phyloP scores from a whole-genome alignment of 2,329 filamentous ascomycete species.

The Penicillium sumatraense region DNA sequence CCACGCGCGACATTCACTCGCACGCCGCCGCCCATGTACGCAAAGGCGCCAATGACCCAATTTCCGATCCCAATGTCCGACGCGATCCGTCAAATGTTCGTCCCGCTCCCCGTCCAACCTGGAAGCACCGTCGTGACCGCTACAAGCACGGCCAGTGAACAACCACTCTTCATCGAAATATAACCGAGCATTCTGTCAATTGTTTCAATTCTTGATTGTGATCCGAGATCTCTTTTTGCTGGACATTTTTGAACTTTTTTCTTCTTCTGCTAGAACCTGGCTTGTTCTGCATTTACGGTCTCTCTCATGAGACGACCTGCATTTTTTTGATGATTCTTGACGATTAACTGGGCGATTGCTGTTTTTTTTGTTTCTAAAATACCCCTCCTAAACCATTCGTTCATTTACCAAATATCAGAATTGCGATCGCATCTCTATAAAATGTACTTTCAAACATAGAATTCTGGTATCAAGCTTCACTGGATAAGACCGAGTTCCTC shows the following conservation, averaged over 20 bases:
- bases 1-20: conserved; percentile 8
- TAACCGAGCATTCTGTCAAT: too few species aligned
- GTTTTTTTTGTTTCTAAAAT: background rate
- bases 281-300: conserved; percentile 1
- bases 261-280: conserved; percentile 3
- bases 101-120: conserved; percentile 8
- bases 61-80: background rate
- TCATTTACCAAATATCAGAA: background rate
- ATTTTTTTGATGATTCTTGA: conserved; percentile 2
- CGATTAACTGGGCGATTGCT: background rate
- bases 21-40: conserved; percentile 10
- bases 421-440: background rate
- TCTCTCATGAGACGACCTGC: background rate
- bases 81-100: conserved; percentile 9
- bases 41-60: background rate
- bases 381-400: background rate
- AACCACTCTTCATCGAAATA: too few species aligned
- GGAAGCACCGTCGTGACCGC: conserved; percentile 18
- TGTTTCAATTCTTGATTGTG: background rate
- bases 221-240: conserved; percentile 10
- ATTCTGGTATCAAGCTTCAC: background rate
- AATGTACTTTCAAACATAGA: background rate
- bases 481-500: background rate
- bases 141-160: conserved; percentile 19
- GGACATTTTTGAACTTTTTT: conserved; percentile 3